These are phyloP conservation scores for Solanum corneliomulleri DNA, from an alignment of 257 asterid species.

Conservation along the genomic window DNA sequence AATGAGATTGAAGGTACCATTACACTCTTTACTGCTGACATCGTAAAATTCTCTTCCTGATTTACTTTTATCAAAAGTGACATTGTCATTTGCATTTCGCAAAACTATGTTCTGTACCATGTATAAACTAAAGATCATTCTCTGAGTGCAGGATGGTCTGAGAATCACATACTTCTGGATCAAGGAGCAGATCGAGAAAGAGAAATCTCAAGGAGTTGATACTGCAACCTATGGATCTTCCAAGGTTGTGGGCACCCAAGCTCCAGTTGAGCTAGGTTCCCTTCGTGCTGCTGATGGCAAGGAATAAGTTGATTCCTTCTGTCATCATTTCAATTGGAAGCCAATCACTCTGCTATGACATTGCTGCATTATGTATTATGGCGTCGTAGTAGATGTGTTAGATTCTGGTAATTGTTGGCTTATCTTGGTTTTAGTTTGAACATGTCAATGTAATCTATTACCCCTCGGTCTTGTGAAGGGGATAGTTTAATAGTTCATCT, in stretches of 20 bases:
- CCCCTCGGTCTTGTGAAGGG: background rate
- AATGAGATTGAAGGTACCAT: slow-evolving; percentile 69
- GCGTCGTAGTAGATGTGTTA: background rate
- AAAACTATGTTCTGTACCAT: background rate
- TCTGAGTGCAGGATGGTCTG: slow-evolving; percentile 58
- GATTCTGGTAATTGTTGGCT: background rate
- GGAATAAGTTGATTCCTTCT: slow-evolving; percentile 14
- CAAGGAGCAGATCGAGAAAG: slow-evolving; percentile 84
- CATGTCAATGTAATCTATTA: background rate
- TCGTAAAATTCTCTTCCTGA: background rate
- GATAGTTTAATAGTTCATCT: background rate
- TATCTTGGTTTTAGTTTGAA: background rate
- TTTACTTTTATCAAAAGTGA: background rate
- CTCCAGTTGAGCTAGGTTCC: slow-evolving; percentile 41
- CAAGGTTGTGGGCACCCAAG: slow-evolving; percentile 41
- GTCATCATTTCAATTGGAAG: background rate
- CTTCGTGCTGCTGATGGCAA: slow-evolving; percentile 48
- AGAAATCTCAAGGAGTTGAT: slow-evolving; percentile 41
- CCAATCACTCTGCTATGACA: background rate
- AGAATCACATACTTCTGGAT: slow-evolving; percentile 92
- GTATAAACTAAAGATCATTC: background rate
- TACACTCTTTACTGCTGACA: background rate
- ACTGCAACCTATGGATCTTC: slow-evolving; percentile 32
- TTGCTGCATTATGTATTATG: background rate
- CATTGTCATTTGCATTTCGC: background rate